phyloP scores from a whole-genome alignment of 305 asterid species.

The Fraxinus xanthoxyloides region DNA sequence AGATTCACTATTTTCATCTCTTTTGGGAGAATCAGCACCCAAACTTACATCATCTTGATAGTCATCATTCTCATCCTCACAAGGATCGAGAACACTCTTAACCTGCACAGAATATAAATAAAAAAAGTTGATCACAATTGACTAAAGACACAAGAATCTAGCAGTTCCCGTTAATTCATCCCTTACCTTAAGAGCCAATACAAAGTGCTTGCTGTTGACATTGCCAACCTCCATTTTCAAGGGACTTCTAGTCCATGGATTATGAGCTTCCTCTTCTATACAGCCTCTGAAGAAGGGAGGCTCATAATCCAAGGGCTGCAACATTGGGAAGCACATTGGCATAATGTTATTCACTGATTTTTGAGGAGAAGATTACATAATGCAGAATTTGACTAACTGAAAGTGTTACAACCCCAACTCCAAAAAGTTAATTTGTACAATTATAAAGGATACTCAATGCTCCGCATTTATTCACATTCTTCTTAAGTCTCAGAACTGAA shows the following conservation, averaged over 20 bases:
- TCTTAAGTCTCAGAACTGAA: not conserved
- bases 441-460: not conserved
- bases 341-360: not conserved
- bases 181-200: conserved; percentile 79
- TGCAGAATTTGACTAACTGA: conserved; percentile 16
- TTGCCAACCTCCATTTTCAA: conserved; percentile 90
- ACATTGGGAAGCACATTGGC: conserved; percentile 26
- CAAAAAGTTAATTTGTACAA: not conserved
- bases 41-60: conserved; percentile 63
- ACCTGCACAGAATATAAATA: conserved; percentile 50
- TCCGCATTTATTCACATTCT: not conserved
- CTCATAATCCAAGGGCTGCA: conserved; percentile 95
- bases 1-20: conserved; percentile 51
- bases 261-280: conserved; percentile 73
- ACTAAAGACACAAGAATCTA: conserved; percentile 12
- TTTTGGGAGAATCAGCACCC: conserved; percentile 63
- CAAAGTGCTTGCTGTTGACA: conserved; percentile 82
- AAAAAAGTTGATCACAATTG: conserved; percentile 10
- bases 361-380: conserved; percentile 1
- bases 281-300: conserved; percentile 94
- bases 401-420: not conserved
- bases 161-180: conserved; percentile 3
- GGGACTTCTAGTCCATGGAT: conserved; percentile 81
- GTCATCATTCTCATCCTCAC: conserved; percentile 79
- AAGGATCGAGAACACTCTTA: conserved; percentile 93